These are phyloP conservation scores for Penicillium italicum DNA, from an alignment of 2,329 filamentous ascomycete species.

Conservation along the genomic window DNA sequence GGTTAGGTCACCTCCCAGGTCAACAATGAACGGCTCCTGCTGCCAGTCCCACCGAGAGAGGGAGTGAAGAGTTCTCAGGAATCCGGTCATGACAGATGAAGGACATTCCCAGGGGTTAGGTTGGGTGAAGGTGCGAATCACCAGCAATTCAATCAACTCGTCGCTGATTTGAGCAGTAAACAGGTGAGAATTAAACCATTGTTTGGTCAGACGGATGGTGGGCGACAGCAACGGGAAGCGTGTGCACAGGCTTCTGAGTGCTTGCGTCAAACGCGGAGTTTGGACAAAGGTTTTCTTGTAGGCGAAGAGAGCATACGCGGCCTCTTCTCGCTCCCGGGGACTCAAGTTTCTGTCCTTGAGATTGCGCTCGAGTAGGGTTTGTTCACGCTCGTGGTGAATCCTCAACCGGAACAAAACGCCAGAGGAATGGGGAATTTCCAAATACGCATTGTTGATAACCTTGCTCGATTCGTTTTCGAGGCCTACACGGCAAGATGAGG, in stretches of 20 bases:
- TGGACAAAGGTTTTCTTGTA: slow-evolving; percentile 71
- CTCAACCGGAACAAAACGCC: slow-evolving; percentile 77
- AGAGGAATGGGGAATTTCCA: slow-evolving; percentile 73
- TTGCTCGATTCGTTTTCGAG: slow-evolving; percentile 70
- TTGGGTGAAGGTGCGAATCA: slow-evolving; percentile 71
- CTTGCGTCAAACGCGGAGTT: slow-evolving; percentile 75
- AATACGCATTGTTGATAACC: slow-evolving; percentile 71
- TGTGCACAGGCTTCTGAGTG: slow-evolving; percentile 74
- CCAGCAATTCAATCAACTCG: slow-evolving; percentile 81
- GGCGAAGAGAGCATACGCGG: slow-evolving; percentile 64
- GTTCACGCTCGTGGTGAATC: slow-evolving; percentile 85
- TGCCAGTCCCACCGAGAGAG: slow-evolving; percentile 92
- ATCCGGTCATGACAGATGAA: slow-evolving; percentile 71
- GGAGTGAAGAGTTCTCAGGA: slow-evolving; percentile 74
- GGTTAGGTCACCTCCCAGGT: slow-evolving; percentile 63
- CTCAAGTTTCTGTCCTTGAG: slow-evolving; percentile 69
- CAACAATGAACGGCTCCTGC: slow-evolving; percentile 73
- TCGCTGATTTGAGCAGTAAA: slow-evolving; percentile 71
- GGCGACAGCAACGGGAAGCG: slow-evolving; percentile 75
- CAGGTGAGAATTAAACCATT: slow-evolving; percentile 84
- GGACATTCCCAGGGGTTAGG: slow-evolving; percentile 78
- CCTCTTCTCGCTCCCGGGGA: slow-evolving; percentile 62
- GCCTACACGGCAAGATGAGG: slow-evolving; percentile 66
- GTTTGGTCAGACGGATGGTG: slow-evolving; percentile 79
- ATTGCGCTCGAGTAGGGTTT: slow-evolving; percentile 72